Base-by-base conservation (phyloP, 495 filamentous ascomycete species). In the Aspergillus indologenus region DNA sequence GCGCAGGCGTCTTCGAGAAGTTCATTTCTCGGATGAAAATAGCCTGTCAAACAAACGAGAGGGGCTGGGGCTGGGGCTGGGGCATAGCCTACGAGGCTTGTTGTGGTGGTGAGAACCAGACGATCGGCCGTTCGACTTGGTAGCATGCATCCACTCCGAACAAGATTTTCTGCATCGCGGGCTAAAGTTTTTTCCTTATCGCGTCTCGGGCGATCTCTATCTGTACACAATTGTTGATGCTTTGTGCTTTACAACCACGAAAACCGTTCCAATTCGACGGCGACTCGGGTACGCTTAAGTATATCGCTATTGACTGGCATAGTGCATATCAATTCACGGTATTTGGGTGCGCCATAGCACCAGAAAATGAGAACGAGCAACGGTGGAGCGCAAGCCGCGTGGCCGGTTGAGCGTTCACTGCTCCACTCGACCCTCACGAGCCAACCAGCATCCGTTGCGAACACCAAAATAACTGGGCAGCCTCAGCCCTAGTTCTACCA, bases 181-280 rank as follows among this genome's bases (percentile, higher is more conserved):
- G 53, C 43, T 56, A 56, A 56, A 56, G 23, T 19, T 43, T 56
- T 56, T 46, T 56, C 53, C 53, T 56, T 43, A 24, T 45, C 42
- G 15, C 34, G 12, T 11, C 34, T 40, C 34, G 26, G 4, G 9
- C 9, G 26, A 29, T 29, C 26, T 29, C 4, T 29, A 29, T 4
- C 26, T 9, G 26, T 3, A 4, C 26, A 40, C 5, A 40, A 40
- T 15, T 2, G 34, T 11, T 4, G 34, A 2, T 11, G 34, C 34
- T 40, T 4, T 6, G 34, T 40, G 5, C 5, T 40, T 40, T 11
- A 6, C 34, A 40, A n/a, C 6, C 12, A 9, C 34, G 2, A 4
- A 4, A 9, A 40, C 5, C 6, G 12, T 11, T 14, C 12, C 2
- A 11, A 40, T 11, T 40, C 2, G 7, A 40, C 34, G 12, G 34